These are phyloP conservation scores for Linanthus parryae DNA, from an alignment of 148 eudicot species.

Conservation along the genomic window DNA sequence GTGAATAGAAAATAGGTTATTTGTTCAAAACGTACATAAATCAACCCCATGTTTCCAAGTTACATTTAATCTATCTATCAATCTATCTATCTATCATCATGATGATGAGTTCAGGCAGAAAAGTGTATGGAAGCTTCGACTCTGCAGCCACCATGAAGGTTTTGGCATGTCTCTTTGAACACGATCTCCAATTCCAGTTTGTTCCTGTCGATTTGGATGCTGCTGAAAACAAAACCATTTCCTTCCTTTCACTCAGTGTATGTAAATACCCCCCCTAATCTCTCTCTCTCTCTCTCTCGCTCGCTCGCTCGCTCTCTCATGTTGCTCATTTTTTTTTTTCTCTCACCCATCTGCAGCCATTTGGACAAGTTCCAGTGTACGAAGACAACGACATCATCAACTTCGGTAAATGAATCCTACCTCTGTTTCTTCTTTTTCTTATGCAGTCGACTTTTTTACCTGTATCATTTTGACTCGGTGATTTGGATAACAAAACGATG, in stretches of 20 bases:
- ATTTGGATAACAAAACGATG: too few relatives aligned
- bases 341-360: conserved; percentile 17
- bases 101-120: too few relatives aligned
- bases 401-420: conserved; percentile 13
- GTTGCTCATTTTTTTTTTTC: not conserved
- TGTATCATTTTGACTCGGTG: too few relatives aligned
- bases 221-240: conserved; percentile 17
- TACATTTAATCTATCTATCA: too few relatives aligned
- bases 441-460: too few relatives aligned
- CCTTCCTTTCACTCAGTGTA: conserved; percentile 19
- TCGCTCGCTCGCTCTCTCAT: too few relatives aligned
- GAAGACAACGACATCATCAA: conserved; percentile 15
- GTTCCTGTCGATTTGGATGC: conserved; percentile 18
- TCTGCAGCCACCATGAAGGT: conserved; percentile 20
- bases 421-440: not conserved
- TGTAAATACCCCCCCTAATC: not conserved
- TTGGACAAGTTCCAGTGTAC: conserved; percentile 27
- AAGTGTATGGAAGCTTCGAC: conserved; percentile 18
- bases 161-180: conserved; percentile 14
- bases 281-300: not conserved
- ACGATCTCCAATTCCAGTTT: conserved; percentile 18
- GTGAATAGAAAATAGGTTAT: too few relatives aligned
- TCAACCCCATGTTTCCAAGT: too few relatives aligned
- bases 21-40: too few relatives aligned
- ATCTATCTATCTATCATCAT: too few relatives aligned